Conservation (phyloP, 495 filamentous ascomycete genomes). For the Extremus antarcticus region DNA sequence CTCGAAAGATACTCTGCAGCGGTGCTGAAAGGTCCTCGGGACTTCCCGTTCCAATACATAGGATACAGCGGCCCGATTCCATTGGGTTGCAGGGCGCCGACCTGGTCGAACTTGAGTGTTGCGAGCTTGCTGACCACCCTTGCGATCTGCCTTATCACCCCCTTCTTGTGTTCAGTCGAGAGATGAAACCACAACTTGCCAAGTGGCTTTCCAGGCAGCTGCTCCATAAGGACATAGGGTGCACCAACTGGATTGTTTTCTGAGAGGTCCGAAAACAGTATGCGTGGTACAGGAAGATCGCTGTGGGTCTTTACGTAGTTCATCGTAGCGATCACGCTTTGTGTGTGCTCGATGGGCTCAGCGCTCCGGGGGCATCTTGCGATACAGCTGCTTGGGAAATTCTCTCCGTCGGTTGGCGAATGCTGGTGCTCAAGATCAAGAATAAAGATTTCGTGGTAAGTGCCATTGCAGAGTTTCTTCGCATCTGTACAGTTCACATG, state of each 20-base stretch:
- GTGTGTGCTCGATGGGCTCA: neutral
- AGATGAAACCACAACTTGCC: neutral
- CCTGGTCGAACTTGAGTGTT: neutral
- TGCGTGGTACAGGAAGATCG: neutral
- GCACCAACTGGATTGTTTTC: neutral
- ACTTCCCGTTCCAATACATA: neutral
- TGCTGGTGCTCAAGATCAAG: neutral
- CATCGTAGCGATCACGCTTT: neutral
- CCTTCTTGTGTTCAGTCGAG: neutral
- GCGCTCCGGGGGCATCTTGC: neutral
- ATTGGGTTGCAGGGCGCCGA: neutral
- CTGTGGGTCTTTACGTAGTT: neutral
- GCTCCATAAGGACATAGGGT: neutral
- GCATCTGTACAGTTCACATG: neutral
- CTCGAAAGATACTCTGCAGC: neutral
- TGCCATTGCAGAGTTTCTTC: neutral
- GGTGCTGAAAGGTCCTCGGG: neutral
- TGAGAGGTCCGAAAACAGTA: neutral
- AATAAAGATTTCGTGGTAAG: neutral
- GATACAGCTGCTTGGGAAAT: neutral
- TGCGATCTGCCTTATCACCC: neutral
- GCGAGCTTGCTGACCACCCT: neutral
- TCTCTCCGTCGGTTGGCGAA: neutral
- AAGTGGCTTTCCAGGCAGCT: neutral
- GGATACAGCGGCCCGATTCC: neutral